Evolutionary conservation across 768 basidiomycete species (phyloP).

Genomic region (Clathrus columnatus): DNA sequence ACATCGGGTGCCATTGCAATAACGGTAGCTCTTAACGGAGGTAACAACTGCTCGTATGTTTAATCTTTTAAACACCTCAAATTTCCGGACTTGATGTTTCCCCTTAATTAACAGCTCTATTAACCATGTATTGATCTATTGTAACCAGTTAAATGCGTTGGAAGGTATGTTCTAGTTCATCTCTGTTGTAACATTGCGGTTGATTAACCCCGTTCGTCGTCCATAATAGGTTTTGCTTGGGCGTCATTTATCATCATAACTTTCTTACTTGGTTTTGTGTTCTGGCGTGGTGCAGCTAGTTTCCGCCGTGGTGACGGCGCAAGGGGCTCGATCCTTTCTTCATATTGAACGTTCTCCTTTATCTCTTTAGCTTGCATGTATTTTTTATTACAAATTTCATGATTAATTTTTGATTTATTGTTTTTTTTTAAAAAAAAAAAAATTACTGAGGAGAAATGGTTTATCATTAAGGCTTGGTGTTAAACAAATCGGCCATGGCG

Average conservation of each 20-base stretch:
- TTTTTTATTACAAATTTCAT: no score
- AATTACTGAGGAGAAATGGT: no score
- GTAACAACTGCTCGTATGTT: slow-evolving; percentile 57
- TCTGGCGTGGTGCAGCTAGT: slow-evolving; percentile 51
- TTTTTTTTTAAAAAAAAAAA: no score
- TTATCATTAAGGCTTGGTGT: no score
- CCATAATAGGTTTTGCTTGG: slow-evolving; percentile 59
- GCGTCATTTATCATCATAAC: slow-evolving; percentile 57
- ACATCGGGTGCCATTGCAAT: slow-evolving; percentile 62
- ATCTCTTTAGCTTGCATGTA: background rate
- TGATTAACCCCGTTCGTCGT: background rate
- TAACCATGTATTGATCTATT: slow-evolving; percentile 42
- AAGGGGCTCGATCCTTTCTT: slow-evolving; percentile 37
- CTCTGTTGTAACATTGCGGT: background rate
- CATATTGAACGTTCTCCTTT: background rate
- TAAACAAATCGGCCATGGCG: no score
- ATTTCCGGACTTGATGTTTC: background rate
- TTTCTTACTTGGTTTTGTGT: slow-evolving; percentile 46
- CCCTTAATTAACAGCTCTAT: slow-evolving; percentile 25
- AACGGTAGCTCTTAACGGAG: slow-evolving; percentile 57
- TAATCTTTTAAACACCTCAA: slow-evolving; percentile 1
- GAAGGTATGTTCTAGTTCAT: slow-evolving; percentile 25
- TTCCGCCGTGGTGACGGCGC: slow-evolving; percentile 61
- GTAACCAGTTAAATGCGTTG: slow-evolving; percentile 68
- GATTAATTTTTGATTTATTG: no score